Base-by-base conservation (phyloP, 352 stramenopile genomes). In the Phytophthora multivora region DNA sequence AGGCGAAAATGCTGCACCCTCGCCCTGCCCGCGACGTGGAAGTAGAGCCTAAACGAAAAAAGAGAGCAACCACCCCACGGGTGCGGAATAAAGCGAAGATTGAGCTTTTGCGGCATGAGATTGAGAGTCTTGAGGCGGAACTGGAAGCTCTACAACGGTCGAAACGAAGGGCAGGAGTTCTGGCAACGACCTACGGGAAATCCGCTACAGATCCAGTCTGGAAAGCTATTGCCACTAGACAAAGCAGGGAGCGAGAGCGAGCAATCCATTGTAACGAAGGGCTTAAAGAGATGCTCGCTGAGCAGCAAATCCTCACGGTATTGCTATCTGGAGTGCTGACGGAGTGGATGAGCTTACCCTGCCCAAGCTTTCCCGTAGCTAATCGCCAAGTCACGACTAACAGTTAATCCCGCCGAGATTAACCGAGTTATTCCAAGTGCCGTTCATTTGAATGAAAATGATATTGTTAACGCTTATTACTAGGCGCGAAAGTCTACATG, bases 11-110 rank as follows among this genome's bases (percentile, higher is more conserved):
- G 8, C 7, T 16, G 30, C 31, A 39, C 7, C 15, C 35, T 51
- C 55, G 7, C 2, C 33, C 52, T 11, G 1, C 19, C 40, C 33
- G 18, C 10, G 33, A 46, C 36, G 3, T 19, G 5, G 13, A 63
- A 8, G 8, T 28, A 23, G 23, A 48, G 15, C 26, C 10, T 30
- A 51, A 21, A 11, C 35, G 18, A 25, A 45, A 35, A 25, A 47
- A 49, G 18, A 39, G 36, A 53, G 9, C 38, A 1, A 12, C 36
- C 0, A 62, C 56, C 9, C 63, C 56, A 18, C 56, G 63, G 0
- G 4, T 71, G 9, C 33, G 56, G 28, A 63, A 71, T 54, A 71
- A 71, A 57, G 56, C 19, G 16, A 71, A 66, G 56, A 66, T 71
- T 38, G 63, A 71, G 28, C 56, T 61, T 0, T 5, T 71, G 16